Evolutionary conservation across 768 basidiomycete species (phyloP), one percentile per base, ranked within the genome.

Genomic region (Lactarius quietus): DNA sequence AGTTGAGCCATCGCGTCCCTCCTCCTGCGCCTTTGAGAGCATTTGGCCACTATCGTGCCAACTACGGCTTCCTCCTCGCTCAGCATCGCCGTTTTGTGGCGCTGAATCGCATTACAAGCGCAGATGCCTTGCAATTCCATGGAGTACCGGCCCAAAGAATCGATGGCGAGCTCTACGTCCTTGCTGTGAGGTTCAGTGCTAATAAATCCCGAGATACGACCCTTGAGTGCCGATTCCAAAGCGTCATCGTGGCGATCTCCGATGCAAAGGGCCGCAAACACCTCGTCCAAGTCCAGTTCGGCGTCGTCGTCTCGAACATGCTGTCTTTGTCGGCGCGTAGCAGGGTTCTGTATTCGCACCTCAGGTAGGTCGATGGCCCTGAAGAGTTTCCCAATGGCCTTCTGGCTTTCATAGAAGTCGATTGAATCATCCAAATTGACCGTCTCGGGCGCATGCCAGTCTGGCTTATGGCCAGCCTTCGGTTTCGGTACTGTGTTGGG

Each of bases 381-480:
- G 70, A 83, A 90, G 14, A 91, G 79, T 60, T 76, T 74, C 3
- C 89, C 89, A 45, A 91, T 84, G 1, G 85, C 85, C 29, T 78
- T 73, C 1, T 70, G 12, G 70, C 88, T 89, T 55, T 68, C 41
- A 69, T 90, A 90, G 72, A 79, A 85, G 1, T 69, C 59, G 4
- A 26, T 39, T 0, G 58, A 5, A 12, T 26, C 51, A n/a, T 70
- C 71, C 18, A 59, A 48, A 17, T 76, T 74, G 20, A 81, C 72
- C 0, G 81, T 86, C 73, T 89, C 87, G 20, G 85, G 86, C 2
- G 85, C 86, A 71, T 80, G 78, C 86, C 87, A 89, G 72, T 89
- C 87, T 10, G 87, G 88, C 68, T 81, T 64, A n/a, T 43, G 31
- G 1, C 61, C 61, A 54, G 69, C 70, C 23, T 76, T 75, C n/a